Base-by-base conservation (phyloP, 2,329 filamentous ascomycete genomes). In the Blastomyces percursus region DNA sequence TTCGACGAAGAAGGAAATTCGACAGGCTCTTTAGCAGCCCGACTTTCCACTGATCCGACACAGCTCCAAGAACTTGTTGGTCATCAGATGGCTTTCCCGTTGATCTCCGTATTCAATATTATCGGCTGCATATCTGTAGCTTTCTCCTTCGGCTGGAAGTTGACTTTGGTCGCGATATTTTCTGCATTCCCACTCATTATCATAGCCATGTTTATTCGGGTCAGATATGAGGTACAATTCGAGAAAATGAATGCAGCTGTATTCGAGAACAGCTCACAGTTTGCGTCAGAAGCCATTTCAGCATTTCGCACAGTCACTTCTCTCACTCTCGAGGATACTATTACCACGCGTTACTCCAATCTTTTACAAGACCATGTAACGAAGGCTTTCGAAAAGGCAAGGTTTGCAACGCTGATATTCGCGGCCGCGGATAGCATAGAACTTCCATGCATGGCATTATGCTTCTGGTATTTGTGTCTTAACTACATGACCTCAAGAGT, bases 121-220 rank as follows among this genome's bases (percentile, higher is more conserved):
- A 68, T 84, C 9, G 88, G 87, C 0, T 84, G 83, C 8, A 74
- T 90, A 16, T 77, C 81, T 52, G 87, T 92, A 60, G 81, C 86
- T 0, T 91, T 90, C 68, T 78, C 81, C 3, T 90, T 87, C 70
- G 86, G 87, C 1, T 92, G 89, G 89, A 92, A 91, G 71, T 78
- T 93, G 9, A 84, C 86, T 0, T 75, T 91, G 0, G 85, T 92
- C 0, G 81, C 83, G 0, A 76, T 85, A 9, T 87, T 84, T 67
- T 83, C 88, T 1, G 76, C 78, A 0, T 71, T 83, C 61, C 82
- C 82, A 1, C 72, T 80, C 8, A 78, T 83, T 3, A 73, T 84
- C 8, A 66, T 72, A 3, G 78, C 80, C 12, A 79, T 78, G 2
- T 84, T 78, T 64, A 72, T 79, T 65, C 77, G 82, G 14, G 73